phyloP scores from a whole-genome alignment of 2,329 filamentous ascomycete species.

The Cadophora gregata region DNA sequence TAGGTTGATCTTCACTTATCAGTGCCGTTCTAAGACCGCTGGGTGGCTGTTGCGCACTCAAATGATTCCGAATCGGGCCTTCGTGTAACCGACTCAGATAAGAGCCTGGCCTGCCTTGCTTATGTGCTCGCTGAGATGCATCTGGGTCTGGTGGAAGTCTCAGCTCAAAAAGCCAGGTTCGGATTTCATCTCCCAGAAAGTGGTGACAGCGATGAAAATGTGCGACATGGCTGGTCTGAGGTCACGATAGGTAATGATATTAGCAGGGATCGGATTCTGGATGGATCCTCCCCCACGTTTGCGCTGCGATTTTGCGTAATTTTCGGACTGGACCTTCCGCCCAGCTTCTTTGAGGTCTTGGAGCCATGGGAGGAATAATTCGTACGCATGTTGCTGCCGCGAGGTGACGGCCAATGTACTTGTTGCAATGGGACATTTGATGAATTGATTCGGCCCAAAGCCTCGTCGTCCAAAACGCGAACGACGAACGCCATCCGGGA shows the following conservation, averaged over 20 bases:
- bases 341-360: slow-evolving; percentile 3
- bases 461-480: not conserved
- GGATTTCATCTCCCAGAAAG: slow-evolving; percentile 1
- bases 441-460: not conserved
- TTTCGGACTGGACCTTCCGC: slow-evolving; percentile 18
- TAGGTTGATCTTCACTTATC: slow-evolving; percentile 14
- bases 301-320: slow-evolving; percentile 6
- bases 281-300: slow-evolving; percentile 17
- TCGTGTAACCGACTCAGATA: slow-evolving; percentile 16
- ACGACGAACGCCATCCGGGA: no score
- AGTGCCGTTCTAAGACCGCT: slow-evolving; percentile 1
- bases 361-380: not conserved
- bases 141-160: slow-evolving; percentile 8
- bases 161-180: not conserved
- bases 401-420: slow-evolving; percentile 5
- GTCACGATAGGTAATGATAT: slow-evolving; percentile 1
- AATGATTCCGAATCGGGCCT: not conserved
- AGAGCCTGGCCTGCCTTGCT: not conserved
- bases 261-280: slow-evolving; percentile 4
- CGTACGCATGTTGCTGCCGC: not conserved
- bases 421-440: not conserved
- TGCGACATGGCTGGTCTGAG: slow-evolving; percentile 10
- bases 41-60: slow-evolving; percentile 9
- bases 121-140: not conserved
- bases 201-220: slow-evolving; percentile 8